A percentile compares a stretch with the other conserved stretches of the same genome.
These are phyloP conservation scores for Yamagishiella unicocca DNA, from an alignment of 139 green algal species.

Conservation along the genomic window DNA sequence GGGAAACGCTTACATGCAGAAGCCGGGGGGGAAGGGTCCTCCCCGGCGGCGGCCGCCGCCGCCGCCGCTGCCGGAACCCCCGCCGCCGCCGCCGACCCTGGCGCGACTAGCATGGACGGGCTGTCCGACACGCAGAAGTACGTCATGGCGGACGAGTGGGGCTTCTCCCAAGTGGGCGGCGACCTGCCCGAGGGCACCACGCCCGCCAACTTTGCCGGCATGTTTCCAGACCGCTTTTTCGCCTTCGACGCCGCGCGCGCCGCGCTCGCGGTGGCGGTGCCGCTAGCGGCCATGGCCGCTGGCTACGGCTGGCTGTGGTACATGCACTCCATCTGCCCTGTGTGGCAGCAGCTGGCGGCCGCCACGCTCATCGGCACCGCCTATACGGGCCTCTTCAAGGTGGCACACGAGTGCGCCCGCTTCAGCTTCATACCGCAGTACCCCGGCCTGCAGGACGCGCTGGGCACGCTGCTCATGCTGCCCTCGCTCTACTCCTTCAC, in stretches of 20 bases:
- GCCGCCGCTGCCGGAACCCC: neutral
- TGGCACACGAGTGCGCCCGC: constrained; percentile 63
- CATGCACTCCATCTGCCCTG: constrained; percentile 61
- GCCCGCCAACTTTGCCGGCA: neutral
- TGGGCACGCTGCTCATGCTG: constrained; percentile 66
- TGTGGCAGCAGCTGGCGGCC: constrained; percentile 59
- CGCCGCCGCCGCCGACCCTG: neutral
- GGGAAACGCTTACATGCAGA: too few species aligned
- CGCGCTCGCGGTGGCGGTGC: constrained; percentile 19
- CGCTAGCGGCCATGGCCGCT: constrained; percentile 52
- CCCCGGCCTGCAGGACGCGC: constrained; percentile 33
- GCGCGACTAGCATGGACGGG: constrained; percentile 22
- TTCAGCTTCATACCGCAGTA: constrained; percentile 50
- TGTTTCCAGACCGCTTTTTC: constrained; percentile 23
- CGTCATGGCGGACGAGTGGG: constrained; percentile 57
- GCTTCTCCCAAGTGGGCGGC: constrained; percentile 46
- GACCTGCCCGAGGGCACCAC: constrained; percentile 43
- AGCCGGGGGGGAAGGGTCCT: too few species aligned
- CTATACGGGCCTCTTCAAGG: constrained; percentile 69
- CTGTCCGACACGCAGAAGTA: constrained; percentile 39
- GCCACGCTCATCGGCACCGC: constrained; percentile 64
- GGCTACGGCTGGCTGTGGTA: constrained; percentile 65
- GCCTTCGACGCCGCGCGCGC: neutral
- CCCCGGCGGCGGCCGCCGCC: neutral
- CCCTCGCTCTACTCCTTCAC: constrained; percentile 59